Conservation (phyloP, 129 eudicot species). For the Ambrosia trifida region DNA sequence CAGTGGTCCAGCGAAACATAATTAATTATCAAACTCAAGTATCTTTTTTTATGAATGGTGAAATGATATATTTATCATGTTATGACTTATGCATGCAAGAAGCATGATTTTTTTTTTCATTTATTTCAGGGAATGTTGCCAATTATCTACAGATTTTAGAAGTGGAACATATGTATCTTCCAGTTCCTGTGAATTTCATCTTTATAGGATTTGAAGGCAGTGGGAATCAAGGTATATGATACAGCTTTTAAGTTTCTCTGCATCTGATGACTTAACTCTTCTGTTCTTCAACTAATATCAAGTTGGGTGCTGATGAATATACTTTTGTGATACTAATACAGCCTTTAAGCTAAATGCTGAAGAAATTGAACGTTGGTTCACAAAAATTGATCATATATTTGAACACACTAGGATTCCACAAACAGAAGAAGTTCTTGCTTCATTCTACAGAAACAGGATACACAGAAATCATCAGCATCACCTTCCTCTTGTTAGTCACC, state of each 20-base stretch:
- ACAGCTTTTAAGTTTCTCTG: slow-evolving; percentile 2
- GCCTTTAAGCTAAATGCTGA: slow-evolving; percentile 78
- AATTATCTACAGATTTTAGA: slow-evolving; percentile 79
- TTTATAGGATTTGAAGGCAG: slow-evolving; percentile 95
- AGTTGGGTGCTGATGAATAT: slow-evolving; percentile 11
- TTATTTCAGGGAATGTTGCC: slow-evolving; percentile 74
- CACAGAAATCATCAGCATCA: slow-evolving; percentile 65
- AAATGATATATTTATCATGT: not conserved
- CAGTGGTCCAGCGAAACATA: not conserved
- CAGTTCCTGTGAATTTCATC: slow-evolving; percentile 95
- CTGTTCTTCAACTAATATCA: slow-evolving; percentile 11
- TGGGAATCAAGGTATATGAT: slow-evolving; percentile 81
- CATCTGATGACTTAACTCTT: slow-evolving; percentile 10
- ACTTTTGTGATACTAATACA: slow-evolving; percentile 35
- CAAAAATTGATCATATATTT: slow-evolving; percentile 91
- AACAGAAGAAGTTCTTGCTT: slow-evolving; percentile 67
- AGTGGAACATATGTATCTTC: slow-evolving; percentile 89
- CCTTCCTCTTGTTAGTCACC: slow-evolving; percentile 81
- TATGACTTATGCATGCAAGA: slow-evolving; percentile 9
- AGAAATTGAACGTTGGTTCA: slow-evolving; percentile 95
- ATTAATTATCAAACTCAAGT: not conserved
- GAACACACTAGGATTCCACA: slow-evolving; percentile 87
- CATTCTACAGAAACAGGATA: slow-evolving; percentile 68
- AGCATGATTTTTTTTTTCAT: slow-evolving; percentile 22
- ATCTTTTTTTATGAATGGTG: not conserved